phyloP scores from a whole-genome alignment of 805 yeast species.

The Candida hispaniensis region DNA sequence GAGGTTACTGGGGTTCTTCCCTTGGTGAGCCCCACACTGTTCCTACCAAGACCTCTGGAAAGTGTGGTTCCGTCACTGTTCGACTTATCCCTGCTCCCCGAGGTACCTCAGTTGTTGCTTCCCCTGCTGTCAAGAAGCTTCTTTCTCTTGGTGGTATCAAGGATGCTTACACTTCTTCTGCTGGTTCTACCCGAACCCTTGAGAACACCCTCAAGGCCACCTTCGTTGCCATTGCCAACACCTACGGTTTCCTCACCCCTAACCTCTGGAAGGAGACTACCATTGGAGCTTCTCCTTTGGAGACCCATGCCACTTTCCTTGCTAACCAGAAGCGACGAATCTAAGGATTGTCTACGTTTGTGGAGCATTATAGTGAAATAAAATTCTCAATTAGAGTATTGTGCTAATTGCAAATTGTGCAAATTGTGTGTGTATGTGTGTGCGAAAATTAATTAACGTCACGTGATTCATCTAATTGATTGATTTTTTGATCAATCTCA shows the following conservation, averaged over 20 bases:
- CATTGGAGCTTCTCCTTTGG: slow-evolving; percentile 87
- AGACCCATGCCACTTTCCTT: slow-evolving; percentile 46
- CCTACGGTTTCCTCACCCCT: slow-evolving; percentile 99
- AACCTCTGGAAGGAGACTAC: slow-evolving; percentile 90
- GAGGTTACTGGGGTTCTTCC: slow-evolving; percentile 99
- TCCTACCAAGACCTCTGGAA: slow-evolving; percentile 96
- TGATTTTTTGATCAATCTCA: no score
- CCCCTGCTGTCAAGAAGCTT: slow-evolving; percentile 98
- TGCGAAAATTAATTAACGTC: no score
- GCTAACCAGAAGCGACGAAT: slow-evolving; percentile 23
- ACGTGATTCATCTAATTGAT: no score
- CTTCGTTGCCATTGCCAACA: slow-evolving; percentile 98
- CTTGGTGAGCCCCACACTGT: slow-evolving; percentile 99
- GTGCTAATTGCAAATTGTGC: no score
- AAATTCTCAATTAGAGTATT: no score
- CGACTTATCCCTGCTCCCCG: slow-evolving; percentile 99
- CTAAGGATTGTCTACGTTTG: no score
- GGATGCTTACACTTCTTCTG: slow-evolving; percentile 97
- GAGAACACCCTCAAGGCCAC: slow-evolving; percentile 99
- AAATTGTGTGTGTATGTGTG: no score
- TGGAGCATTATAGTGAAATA: no score
- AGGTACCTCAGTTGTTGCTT: slow-evolving; percentile 99
- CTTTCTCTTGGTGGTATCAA: slow-evolving; percentile 99
- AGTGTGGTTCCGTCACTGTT: slow-evolving; percentile 98
- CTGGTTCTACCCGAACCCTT: slow-evolving; percentile 98